Evolutionary conservation across 1,139 yeast species (phyloP), one percentile per base, ranked within the genome.

Genomic region (Saccharomyces hybrid): DNA sequence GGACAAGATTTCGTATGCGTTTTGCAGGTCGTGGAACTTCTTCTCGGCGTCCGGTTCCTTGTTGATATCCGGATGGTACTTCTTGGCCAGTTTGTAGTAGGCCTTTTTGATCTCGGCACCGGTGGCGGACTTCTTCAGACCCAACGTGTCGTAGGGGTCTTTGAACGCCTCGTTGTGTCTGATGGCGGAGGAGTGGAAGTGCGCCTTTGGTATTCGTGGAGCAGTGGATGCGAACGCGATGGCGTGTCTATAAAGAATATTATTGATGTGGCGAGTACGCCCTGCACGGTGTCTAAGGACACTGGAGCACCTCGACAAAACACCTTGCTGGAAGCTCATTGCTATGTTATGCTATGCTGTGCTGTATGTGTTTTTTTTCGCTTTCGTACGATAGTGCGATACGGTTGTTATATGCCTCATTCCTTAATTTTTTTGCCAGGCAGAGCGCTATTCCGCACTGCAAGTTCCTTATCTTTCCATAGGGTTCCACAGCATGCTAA

Each of bases 61-160:
- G 72, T 93, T 93, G 52, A 93, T 88, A 74, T 93, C 99, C 0
- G 99, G 99, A 72, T 93, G 99, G 71, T 77, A 88, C 70, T 93
- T 83, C 71, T 95, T 95, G 25, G 97, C 99, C 60, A 93, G 76
- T 66, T 89, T 87, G 69, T 90, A 90, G 74, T 93, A 93, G 5
- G 97, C 95, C 73, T 89, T 90, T 71, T 93, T 93, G 72, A 93
- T 91, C 38, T 90, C 95, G 38, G 87, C 79, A n/a, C 85, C 76
- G 25, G 85, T 79, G 0, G 99, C 95, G 53, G 70, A 70, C 60
- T 80, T 81, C 44, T 80, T 81, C 41, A 93, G 88, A 5, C 98
- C 98, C 52, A 93, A 76, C 0, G 83, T 81, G 57, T 82, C 77
- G 71, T 93, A 95, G 1, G 99, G 99, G 68, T 93, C 97, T 58